Conservation (phyloP, 2,329 filamentous ascomycete genomes). For the Cladophialophora immunda region DNA sequence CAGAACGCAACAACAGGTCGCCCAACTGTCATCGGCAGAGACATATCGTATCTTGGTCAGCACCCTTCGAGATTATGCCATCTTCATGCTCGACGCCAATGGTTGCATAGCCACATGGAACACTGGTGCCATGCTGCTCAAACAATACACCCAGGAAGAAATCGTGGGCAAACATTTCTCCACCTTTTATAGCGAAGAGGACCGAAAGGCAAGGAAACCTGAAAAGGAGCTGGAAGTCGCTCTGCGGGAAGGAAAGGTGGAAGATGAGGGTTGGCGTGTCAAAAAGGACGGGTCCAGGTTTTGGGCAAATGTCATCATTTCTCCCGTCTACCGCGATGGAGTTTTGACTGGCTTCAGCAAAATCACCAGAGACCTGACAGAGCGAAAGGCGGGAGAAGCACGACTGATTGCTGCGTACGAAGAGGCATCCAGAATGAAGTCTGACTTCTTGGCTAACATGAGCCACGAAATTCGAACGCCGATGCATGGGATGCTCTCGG, state of each 20-base stretch:
- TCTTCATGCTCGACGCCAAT: slow-evolving; percentile 67
- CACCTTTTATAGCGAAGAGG: slow-evolving; percentile 63
- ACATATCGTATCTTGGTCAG: slow-evolving; percentile 69
- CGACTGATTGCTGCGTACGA: slow-evolving; percentile 66
- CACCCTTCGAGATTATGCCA: slow-evolving; percentile 69
- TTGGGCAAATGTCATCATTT: slow-evolving; percentile 69
- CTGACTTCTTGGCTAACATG: slow-evolving; percentile 70
- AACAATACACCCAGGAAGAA: slow-evolving; percentile 64
- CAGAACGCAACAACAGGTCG: slow-evolving; percentile 45
- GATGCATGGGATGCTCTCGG: slow-evolving; percentile 70
- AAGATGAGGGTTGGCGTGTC: slow-evolving; percentile 69
- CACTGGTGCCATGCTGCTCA: slow-evolving; percentile 63
- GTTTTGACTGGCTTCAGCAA: slow-evolving; percentile 67
- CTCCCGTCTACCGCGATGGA: slow-evolving; percentile 62
- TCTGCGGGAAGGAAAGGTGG: slow-evolving; percentile 63
- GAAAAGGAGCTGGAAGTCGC: slow-evolving; percentile 61
- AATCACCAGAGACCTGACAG: slow-evolving; percentile 62
- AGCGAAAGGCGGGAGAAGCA: slow-evolving; percentile 58
- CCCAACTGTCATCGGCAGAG: slow-evolving; percentile 60
- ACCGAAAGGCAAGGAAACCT: slow-evolving; percentile 60
- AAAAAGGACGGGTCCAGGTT: slow-evolving; percentile 66
- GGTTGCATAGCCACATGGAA: slow-evolving; percentile 69
- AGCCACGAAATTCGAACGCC: slow-evolving; percentile 71
- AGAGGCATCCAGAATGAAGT: slow-evolving; percentile 70
- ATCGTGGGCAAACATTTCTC: slow-evolving; percentile 68